Percentiles rank a stretch among this genome's conserved stretches.
Conservation (phyloP, 2,329 filamentous ascomycete genomes). For the Mycosphaerelloides madeirae region DNA sequence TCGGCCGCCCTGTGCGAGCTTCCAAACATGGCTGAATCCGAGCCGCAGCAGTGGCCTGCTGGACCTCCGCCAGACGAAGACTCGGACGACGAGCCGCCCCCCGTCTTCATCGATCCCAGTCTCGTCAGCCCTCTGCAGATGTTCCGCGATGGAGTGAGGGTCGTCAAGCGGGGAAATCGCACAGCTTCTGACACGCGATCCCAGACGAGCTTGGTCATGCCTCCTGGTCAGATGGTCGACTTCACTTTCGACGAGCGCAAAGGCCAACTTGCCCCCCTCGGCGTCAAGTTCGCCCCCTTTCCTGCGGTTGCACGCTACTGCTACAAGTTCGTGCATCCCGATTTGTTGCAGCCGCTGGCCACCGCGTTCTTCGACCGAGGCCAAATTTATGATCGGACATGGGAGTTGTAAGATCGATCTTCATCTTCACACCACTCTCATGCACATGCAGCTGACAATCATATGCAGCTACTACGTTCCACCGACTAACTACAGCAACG, state of each 20-base stretch:
- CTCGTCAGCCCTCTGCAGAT: background rate
- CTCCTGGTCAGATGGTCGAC: background rate
- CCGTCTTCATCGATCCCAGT: background rate
- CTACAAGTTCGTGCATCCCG: conserved; percentile 53
- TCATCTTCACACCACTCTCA: background rate
- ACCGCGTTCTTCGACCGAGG: conserved; percentile 54
- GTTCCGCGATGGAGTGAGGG: too few species aligned
- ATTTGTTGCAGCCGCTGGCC: conserved; percentile 44
- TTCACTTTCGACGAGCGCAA: conserved; percentile 20
- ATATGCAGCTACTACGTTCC: conserved; percentile 25
- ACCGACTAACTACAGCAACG: conserved; percentile 33
- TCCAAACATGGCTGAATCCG: too few species aligned
- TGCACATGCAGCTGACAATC: conserved; percentile 6
- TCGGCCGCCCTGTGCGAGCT: too few species aligned
- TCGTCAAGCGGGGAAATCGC: too few species aligned
- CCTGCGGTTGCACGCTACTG: conserved; percentile 54
- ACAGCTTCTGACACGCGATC: too few species aligned
- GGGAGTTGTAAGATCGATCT: conserved; percentile 63
- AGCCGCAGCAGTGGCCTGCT: background rate
- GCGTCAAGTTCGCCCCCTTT: conserved; percentile 38
- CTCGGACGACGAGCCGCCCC: conserved; percentile 4
- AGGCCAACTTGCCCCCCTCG: conserved; percentile 32
- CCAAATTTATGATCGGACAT: conserved; percentile 57
- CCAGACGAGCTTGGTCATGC: too few species aligned
- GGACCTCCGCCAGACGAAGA: background rate